Percentiles rank a stretch among this genome's conserved stretches.
Evolutionary conservation across 768 basidiomycete species (phyloP).

Genomic region (Amanita jacksonii): DNA sequence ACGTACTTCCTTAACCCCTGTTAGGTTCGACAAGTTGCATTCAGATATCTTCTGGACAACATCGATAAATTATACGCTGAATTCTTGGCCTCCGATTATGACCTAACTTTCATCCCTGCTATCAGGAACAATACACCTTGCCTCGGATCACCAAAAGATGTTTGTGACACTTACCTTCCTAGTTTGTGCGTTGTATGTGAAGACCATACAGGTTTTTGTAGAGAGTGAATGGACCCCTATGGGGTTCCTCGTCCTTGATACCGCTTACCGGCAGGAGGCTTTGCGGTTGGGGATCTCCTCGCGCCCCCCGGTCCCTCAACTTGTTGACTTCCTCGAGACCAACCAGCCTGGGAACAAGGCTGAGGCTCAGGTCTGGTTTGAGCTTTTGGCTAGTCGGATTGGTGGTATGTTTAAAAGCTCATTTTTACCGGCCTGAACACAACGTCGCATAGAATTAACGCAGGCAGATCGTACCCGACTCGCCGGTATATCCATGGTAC

Average conservation of each 20-base stretch:
- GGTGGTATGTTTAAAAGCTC: constrained; percentile 35
- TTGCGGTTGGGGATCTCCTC: constrained; percentile 59
- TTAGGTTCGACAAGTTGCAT: constrained; percentile 44
- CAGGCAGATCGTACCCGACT: constrained; percentile 45
- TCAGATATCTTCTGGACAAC: constrained; percentile 81
- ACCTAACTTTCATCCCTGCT: constrained; percentile 74
- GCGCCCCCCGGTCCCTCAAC: constrained; percentile 53
- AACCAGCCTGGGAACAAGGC: constrained; percentile 46
- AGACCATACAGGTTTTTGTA: constrained; percentile 76
- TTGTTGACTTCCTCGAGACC: constrained; percentile 50
- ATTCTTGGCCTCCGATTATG: constrained; percentile 47
- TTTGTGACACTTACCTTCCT: constrained; percentile 18
- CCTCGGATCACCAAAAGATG: constrained; percentile 59
- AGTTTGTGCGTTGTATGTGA: too few relatives aligned
- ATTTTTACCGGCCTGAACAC: neutral
- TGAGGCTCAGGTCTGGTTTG: constrained; percentile 59
- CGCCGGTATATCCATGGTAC: constrained; percentile 57
- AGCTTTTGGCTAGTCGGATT: constrained; percentile 52
- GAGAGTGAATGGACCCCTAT: constrained; percentile 57
- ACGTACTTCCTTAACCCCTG: neutral
- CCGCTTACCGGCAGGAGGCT: constrained; percentile 40
- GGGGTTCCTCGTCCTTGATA: constrained; percentile 67
- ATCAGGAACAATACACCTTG: constrained; percentile 38
- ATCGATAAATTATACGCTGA: constrained; percentile 46
- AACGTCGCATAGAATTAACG: constrained; percentile 42